Conservation (phyloP, 2,329 filamentous ascomycete genomes). For the Ophiostoma sp. region DNA sequence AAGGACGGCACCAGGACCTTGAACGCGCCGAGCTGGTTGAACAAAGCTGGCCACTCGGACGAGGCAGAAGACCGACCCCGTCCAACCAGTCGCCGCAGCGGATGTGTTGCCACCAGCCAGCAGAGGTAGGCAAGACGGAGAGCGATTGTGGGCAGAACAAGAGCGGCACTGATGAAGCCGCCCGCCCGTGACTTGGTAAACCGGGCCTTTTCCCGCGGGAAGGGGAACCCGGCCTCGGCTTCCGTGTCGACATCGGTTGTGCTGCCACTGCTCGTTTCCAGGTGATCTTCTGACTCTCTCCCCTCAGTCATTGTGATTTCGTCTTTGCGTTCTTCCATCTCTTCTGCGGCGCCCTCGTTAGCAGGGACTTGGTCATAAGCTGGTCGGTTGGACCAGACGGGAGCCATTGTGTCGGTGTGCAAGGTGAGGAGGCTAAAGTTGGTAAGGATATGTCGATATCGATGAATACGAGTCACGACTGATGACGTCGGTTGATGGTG, state of each 20-base stretch:
- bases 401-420: background rate
- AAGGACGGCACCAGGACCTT: slow-evolving; percentile 26
- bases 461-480: background rate
- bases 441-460: background rate
- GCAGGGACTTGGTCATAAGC: background rate
- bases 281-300: background rate
- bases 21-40: slow-evolving; percentile 10
- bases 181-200: background rate
- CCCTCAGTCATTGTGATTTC: background rate
- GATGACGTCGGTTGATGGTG: background rate
- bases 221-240: background rate
- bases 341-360: background rate
- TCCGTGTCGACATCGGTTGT: background rate
- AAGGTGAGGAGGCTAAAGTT: background rate
- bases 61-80: background rate
- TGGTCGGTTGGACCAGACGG: background rate
- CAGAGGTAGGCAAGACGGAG: slow-evolving; percentile 12
- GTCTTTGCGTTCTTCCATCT: background rate
- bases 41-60: slow-evolving; percentile 12
- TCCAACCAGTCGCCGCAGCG: background rate
- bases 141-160: background rate
- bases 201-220: background rate
- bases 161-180: background rate
- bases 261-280: background rate
- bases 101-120: slow-evolving; percentile 11